Base-by-base conservation (phyloP, 1,139 yeast species). In the Yamadazyma sp. region DNA sequence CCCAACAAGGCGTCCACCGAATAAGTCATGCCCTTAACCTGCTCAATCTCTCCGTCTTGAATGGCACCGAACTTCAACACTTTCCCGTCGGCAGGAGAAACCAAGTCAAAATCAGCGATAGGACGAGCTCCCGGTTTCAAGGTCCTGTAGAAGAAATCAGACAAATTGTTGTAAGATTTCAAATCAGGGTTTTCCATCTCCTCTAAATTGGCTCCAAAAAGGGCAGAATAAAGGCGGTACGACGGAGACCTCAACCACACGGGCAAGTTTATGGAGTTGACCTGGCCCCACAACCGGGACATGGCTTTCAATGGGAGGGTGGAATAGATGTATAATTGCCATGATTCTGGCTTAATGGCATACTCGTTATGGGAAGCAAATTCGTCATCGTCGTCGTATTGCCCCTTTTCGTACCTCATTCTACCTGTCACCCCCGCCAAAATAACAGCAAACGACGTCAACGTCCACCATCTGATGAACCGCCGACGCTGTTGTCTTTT, bases 21-120 rank as follows among this genome's bases (percentile, higher is more conserved):
- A 60, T 94, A 94, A 0, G 95, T 87, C 77, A 92, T 79, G 7
- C 98, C 99, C 64, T 94, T 94, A 36, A 94, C 98, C 60, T 92
- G 98, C 62, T 92, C 98, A 44, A 94, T 89, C 52, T 85, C 87
- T 31, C 95, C 95, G 50, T 82, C 74, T 42, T 83, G 84, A 39
- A 91, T 88, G 20, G 79, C 69, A 31, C 99, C 99, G 49, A 87
- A 76, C 53, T 88, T 91, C 45, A 94, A 69, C 7, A 94, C 84
- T 49, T 79, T 84, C 22, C 99, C 99, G 62, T 94, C 99, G 36
- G 96, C 83, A 2, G 99, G 99, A 27, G 95, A 83, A 7, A 85
- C 95, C 39, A 92, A 62, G 42, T 80, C 79, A 7, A 82, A 70
- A 15, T 75, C 75, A 38, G 81, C 86, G 28, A 92, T 66, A 1